Evolutionary conservation across 1,139 yeast species (phyloP).

Genomic region (Kluyveromyces sp.): DNA sequence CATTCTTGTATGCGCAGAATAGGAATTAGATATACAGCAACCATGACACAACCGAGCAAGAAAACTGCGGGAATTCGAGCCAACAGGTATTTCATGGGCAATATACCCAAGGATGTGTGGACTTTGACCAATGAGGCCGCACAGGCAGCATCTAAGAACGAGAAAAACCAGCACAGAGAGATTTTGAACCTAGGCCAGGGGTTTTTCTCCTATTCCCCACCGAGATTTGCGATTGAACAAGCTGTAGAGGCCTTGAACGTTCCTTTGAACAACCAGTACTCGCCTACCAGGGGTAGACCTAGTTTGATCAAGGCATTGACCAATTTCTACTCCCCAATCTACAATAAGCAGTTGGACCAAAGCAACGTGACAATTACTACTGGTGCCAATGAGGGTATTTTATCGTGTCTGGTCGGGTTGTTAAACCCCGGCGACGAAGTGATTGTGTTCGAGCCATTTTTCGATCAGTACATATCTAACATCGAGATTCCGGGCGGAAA

Average conservation of each 20-base stretch:
- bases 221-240: slow-evolving; percentile 77
- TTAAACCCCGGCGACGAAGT: slow-evolving; percentile 88
- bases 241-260: slow-evolving; percentile 67
- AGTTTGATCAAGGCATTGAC: slow-evolving; percentile 63
- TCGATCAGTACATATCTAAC: slow-evolving; percentile 92
- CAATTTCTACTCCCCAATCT: slow-evolving; percentile 60
- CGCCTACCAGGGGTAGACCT: slow-evolving; percentile 86
- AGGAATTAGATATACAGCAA: slow-evolving; percentile 3
- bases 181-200: slow-evolving; percentile 93
- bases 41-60: slow-evolving; percentile 8
- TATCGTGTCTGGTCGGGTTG: slow-evolving; percentile 77
- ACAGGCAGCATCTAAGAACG: slow-evolving; percentile 57
- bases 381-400: slow-evolving; percentile 95
- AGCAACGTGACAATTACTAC: slow-evolving; percentile 66
- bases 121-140: slow-evolving; percentile 91
- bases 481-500: slow-evolving; percentile 90
- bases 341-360: slow-evolving; percentile 43
- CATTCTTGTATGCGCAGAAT: slow-evolving; percentile 7
- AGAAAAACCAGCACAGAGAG: slow-evolving; percentile 53
- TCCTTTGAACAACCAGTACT: slow-evolving; percentile 80
- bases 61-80: slow-evolving; percentile 17
- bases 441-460: slow-evolving; percentile 94
- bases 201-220: slow-evolving; percentile 91
- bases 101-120: slow-evolving; percentile 76
- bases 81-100: slow-evolving; percentile 58